These are phyloP conservation scores for Lunasporangiospora selenospora DNA, from an alignment of 192 early-diverging fungal species.

Conservation along the genomic window DNA sequence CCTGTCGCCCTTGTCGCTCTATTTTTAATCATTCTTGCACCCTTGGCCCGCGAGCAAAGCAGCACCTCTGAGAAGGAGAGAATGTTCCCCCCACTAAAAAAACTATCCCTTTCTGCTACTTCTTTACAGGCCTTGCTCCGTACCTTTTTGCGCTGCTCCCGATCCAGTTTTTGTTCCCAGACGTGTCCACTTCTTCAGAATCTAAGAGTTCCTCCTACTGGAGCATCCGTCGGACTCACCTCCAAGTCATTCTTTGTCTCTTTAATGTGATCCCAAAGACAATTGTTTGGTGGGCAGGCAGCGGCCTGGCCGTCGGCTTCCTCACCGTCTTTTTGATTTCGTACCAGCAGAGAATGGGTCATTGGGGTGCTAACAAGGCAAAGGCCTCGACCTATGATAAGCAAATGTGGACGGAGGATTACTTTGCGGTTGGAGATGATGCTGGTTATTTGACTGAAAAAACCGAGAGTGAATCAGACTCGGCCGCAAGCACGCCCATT, in stretches of 20 bases:
- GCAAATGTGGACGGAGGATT: constrained; percentile 20
- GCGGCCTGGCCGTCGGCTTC: constrained; percentile 54
- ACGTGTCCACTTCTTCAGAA: constrained; percentile 1
- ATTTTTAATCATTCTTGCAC: too few relatives aligned
- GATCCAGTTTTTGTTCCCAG: constrained; percentile 51
- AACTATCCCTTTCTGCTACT: neutral
- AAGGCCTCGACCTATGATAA: constrained; percentile 31
- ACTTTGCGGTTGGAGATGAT: constrained; percentile 24
- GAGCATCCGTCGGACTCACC: constrained; percentile 44
- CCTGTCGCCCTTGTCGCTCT: too few relatives aligned
- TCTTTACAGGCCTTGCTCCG: constrained; percentile 52
- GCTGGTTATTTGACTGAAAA: too few relatives aligned
- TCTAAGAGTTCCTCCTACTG: constrained; percentile 26
- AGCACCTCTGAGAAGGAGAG: too few relatives aligned
- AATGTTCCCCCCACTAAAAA: too few relatives aligned
- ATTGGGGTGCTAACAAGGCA: constrained; percentile 35
- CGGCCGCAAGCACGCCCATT: constrained; percentile 1
- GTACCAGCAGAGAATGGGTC: constrained; percentile 25
- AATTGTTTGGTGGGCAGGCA: constrained; percentile 62
- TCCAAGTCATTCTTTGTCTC: constrained; percentile 57
- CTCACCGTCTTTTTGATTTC: constrained; percentile 47
- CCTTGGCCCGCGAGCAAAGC: too few relatives aligned
- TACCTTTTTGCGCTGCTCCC: constrained; percentile 58
- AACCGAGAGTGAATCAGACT: constrained; percentile 33
- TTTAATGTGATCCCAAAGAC: constrained; percentile 56